Percentiles rank a stretch among this genome's conserved stretches.
Evolutionary conservation across 352 stramenopile species (phyloP).

Genomic region (Lagenidium giganteum): DNA sequence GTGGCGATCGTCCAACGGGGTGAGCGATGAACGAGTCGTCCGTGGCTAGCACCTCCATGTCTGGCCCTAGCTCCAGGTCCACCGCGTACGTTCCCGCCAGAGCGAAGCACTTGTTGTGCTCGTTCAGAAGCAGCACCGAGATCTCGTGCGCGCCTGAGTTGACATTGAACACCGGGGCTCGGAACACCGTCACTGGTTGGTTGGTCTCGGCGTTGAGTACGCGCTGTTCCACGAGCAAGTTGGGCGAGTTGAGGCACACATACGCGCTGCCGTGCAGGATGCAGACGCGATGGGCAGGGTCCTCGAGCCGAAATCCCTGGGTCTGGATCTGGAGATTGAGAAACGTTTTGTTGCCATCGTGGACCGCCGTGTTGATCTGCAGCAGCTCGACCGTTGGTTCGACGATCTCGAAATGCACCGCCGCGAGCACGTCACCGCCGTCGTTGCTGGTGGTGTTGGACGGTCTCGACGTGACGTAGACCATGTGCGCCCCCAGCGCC

Average conservation of each 20-base stretch:
- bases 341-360: conserved; percentile 6
- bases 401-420: conserved; percentile 32
- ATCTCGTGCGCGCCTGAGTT: conserved; percentile 55
- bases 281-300: conserved; percentile 33
- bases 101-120: conserved; percentile 32
- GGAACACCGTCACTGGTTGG: no score
- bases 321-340: conserved; percentile 29
- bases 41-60: background rate
- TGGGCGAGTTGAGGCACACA: conserved; percentile 26
- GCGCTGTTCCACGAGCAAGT: conserved; percentile 23
- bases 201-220: no score
- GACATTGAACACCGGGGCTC: no score
- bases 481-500: no score
- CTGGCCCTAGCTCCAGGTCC: conserved; percentile 2
- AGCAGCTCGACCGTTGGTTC: conserved; percentile 27
- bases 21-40: conserved; percentile 15
- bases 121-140: conserved; percentile 40
- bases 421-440: conserved; percentile 39
- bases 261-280: conserved; percentile 35
- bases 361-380: background rate
- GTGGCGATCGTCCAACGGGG: conserved; percentile 21
- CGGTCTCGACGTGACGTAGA: no score
- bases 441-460: no score
- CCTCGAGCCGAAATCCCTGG: conserved; percentile 31
- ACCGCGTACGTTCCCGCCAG: conserved; percentile 11